A percentile compares a stretch with the other conserved stretches of the same genome.
phyloP scores from a whole-genome alignment of 306 rosid species.

The Inga laurina region DNA sequence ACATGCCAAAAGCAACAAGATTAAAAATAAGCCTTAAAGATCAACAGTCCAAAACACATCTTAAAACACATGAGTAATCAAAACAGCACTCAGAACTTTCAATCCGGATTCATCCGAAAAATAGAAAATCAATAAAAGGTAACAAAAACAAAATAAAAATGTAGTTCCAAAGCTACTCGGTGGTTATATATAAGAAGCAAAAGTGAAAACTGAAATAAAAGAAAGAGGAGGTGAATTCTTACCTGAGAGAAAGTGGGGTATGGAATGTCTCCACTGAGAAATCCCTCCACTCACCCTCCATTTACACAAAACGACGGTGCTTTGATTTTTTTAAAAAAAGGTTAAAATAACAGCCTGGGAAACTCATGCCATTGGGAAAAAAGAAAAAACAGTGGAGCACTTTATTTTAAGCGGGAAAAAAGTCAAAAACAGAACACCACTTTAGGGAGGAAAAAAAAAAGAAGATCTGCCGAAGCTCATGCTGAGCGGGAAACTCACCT shows the following conservation, averaged over 20 bases:
- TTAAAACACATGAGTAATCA: conserved; percentile 1
- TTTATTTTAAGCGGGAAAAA: too few species aligned
- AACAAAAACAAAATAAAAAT: background rate
- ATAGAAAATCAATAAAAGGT: background rate
- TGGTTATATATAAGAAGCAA: background rate
- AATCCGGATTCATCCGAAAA: conserved; percentile 3
- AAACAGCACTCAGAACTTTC: conserved; percentile 5
- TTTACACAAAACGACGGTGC: too few species aligned
- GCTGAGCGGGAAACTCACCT: too few species aligned
- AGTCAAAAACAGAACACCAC: too few species aligned
- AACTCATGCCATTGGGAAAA: too few species aligned
- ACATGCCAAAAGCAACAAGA: background rate
- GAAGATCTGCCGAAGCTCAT: too few species aligned
- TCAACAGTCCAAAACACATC: conserved; percentile 1
- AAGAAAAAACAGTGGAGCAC: too few species aligned
- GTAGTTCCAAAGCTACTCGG: background rate
- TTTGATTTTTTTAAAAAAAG: too few species aligned
- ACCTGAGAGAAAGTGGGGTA: conserved; percentile 47
- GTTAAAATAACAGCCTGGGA: too few species aligned
- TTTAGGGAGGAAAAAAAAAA: too few species aligned
- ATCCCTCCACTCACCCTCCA: too few species aligned
- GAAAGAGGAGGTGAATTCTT: conserved; percentile 30
- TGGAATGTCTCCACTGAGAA: too few species aligned
- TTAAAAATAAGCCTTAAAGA: conserved; percentile 11
- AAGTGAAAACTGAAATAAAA: background rate